These are phyloP conservation scores for Lentinula guzmanii DNA, from an alignment of 768 basidiomycete species.

Conservation along the genomic window DNA sequence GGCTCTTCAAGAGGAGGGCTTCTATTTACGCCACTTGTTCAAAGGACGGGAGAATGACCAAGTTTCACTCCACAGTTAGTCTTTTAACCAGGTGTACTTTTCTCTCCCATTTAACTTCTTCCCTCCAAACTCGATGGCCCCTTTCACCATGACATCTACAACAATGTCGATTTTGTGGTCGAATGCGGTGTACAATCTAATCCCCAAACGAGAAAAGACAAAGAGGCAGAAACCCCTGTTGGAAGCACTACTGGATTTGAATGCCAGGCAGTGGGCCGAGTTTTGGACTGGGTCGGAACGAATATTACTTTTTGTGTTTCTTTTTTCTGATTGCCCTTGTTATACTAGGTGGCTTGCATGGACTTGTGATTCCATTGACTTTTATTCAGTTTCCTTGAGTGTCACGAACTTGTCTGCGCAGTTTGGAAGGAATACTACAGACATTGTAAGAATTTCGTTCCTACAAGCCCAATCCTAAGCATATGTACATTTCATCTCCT, in stretches of 20 bases:
- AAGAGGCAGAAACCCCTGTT: constrained; percentile 33
- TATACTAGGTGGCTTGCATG: constrained; percentile 41
- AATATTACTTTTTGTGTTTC: background rate
- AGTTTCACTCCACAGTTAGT: background rate
- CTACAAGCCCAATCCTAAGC: constrained; percentile 18
- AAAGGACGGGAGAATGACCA: background rate
- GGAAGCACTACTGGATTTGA: constrained; percentile 35
- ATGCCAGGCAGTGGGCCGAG: constrained; percentile 49
- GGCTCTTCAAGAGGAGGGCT: background rate
- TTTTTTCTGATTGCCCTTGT: background rate
- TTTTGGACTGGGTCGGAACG: constrained; percentile 57
- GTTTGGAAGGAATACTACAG: constrained; percentile 21
- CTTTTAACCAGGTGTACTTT: too few relatives aligned
- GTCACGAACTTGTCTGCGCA: constrained; percentile 25
- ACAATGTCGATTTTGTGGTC: background rate
- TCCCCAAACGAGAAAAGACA: constrained; percentile 38
- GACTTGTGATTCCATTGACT: constrained; percentile 63
- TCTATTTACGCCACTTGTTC: background rate
- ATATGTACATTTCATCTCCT: background rate
- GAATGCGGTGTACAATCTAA: background rate
- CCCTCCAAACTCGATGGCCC: background rate
- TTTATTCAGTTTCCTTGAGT: constrained; percentile 50
- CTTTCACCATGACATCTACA: background rate
- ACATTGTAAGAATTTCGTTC: constrained; percentile 50
- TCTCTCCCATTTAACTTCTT: background rate